phyloP scores from a whole-genome alignment of 2,329 filamentous ascomycete genomes.

The Aspergillus jensenii region DNA sequence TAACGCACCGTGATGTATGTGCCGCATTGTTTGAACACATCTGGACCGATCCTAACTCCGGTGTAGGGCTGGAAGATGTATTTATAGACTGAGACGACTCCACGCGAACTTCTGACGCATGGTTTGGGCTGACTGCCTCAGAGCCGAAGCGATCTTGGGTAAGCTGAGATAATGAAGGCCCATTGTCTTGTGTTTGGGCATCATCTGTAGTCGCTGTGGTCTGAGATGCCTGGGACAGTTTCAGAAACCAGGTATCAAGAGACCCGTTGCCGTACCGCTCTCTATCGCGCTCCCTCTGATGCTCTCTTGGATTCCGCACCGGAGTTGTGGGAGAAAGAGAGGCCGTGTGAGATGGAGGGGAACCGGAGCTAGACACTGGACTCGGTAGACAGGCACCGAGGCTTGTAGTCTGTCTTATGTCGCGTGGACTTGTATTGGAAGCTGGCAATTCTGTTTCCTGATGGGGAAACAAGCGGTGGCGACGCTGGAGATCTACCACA shows the following conservation, averaged over 20 bases:
- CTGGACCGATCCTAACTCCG: not conserved
- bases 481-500: not conserved
- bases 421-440: not conserved
- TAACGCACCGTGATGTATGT: not conserved
- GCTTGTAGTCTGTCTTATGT: not conserved
- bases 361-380: conserved; percentile 14
- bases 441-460: not conserved
- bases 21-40: not conserved
- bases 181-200: not conserved
- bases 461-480: not conserved
- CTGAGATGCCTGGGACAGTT: conserved; percentile 10
- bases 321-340: conserved; percentile 6
- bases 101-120: not conserved
- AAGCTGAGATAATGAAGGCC: conserved; percentile 12
- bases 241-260: conserved; percentile 34
- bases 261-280: conserved; percentile 26
- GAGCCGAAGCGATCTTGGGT: conserved; percentile 16
- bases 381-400: conserved; percentile 16
- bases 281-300: conserved; percentile 19
- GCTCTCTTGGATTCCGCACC: conserved; percentile 1
- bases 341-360: conserved; percentile 5
- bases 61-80: not conserved
- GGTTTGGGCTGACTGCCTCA: not conserved
- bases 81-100: not conserved
- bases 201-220: not conserved